Conservation (phyloP, 2,329 filamentous ascomycete species). For the Aspergillus pseudoglaucus region DNA sequence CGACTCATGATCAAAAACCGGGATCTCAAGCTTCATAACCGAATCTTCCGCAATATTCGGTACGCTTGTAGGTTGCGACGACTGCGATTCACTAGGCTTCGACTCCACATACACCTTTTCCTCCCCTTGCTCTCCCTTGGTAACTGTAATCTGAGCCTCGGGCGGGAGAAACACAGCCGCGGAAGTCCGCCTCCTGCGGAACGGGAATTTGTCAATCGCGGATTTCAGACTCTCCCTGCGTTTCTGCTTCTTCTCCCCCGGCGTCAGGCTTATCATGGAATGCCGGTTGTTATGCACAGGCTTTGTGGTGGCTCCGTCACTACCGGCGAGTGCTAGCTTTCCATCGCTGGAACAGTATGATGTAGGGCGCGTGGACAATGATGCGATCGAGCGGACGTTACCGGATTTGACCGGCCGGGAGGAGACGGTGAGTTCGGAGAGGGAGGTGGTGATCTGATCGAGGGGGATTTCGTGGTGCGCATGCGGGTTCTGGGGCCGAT, state of each 20-base stretch:
- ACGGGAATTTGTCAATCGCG: constrained; percentile 31
- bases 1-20: constrained; percentile 28
- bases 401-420: constrained; percentile 22
- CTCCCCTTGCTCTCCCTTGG: constrained; percentile 17
- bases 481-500: background rate
- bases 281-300: constrained; percentile 8
- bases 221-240: constrained; percentile 26
- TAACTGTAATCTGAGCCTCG: constrained; percentile 20
- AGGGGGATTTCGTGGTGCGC: constrained; percentile 7
- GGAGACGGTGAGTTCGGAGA: constrained; percentile 27
- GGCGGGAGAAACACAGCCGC: constrained; percentile 23
- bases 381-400: constrained; percentile 33
- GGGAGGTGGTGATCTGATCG: constrained; percentile 24
- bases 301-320: background rate
- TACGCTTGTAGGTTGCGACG: background rate
- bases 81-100: constrained; percentile 4
- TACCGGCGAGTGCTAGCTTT: constrained; percentile 11
- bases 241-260: constrained; percentile 23
- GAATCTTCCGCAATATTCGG: constrained; percentile 12
- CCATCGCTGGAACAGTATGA: constrained; percentile 33
- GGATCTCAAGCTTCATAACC: constrained; percentile 24
- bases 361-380: constrained; percentile 34
- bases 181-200: constrained; percentile 27
- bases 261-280: constrained; percentile 23
- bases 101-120: constrained; percentile 34